Conservation (phyloP, 768 basidiomycete genomes). For the Sutorius australiensis region DNA sequence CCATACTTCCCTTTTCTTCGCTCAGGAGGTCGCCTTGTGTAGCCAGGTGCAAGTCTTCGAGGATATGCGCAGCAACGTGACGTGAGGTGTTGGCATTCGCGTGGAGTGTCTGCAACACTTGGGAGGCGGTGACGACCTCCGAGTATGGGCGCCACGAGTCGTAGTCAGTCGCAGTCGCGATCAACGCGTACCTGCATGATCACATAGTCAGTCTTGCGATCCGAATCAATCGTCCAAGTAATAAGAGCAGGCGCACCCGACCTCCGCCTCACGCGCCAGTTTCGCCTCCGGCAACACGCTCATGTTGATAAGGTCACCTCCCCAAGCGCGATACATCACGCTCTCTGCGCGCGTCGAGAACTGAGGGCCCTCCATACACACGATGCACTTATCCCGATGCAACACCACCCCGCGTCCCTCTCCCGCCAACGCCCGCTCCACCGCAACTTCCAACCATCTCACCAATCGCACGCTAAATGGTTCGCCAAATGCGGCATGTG, state of each 20-base stretch:
- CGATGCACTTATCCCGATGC: conserved; percentile 79
- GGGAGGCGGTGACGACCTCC: conserved; percentile 82
- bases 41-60: conserved; percentile 64
- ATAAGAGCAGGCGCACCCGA: conserved; percentile 50
- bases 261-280: conserved; percentile 90
- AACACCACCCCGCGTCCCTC: conserved; percentile 62
- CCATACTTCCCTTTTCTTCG: conserved; percentile 80
- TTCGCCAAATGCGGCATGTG: conserved; percentile 92
- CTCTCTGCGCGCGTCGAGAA: conserved; percentile 99
- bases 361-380: conserved; percentile 97
- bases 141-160: conserved; percentile 88
- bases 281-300: conserved; percentile 96
- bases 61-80: conserved; percentile 62
- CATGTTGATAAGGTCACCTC: conserved; percentile 96
- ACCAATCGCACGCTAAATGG: conserved; percentile 72
- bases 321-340: conserved; percentile 89
- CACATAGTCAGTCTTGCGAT: neutral
- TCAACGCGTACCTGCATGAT: conserved; percentile 73
- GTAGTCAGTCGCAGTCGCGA: conserved; percentile 91
- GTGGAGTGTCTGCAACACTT: conserved; percentile 85
- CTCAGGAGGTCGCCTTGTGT: conserved; percentile 56
- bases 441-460: conserved; percentile 60
- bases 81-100: conserved; percentile 86
- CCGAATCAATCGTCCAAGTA: too few species aligned
- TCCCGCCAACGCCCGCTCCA: conserved; percentile 57